Percentiles rank a stretch among this genome's conserved stretches.
Conservation (phyloP, 345 rosid species). For the Physaria fendleri region DNA sequence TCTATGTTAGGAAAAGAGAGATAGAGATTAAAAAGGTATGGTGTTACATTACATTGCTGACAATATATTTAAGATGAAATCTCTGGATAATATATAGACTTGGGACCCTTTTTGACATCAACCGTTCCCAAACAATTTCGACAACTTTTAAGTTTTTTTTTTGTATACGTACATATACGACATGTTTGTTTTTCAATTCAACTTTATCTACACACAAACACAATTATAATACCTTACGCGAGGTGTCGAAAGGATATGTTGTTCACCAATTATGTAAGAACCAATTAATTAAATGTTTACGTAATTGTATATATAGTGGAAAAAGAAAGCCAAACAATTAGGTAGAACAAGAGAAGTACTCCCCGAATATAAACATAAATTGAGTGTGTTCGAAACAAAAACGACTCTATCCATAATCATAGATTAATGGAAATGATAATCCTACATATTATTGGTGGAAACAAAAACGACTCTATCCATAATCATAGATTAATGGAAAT, state of each 20-base stretch:
- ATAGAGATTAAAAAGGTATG: constrained; percentile 11
- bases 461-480: constrained; percentile 9
- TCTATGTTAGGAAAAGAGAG: constrained; percentile 6
- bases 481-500: neutral
- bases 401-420: constrained; percentile 7
- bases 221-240: constrained; percentile 7
- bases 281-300: neutral
- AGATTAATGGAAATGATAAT: neutral
- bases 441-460: neutral
- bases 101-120: neutral
- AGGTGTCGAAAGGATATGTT: neutral
- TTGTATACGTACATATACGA: neutral
- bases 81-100: constrained; percentile 12
- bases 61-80: neutral
- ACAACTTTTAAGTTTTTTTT: neutral
- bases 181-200: neutral
- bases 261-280: neutral
- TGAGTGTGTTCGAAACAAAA: neutral
- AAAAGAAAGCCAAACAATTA: neutral
- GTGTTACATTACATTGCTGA: constrained; percentile 9
- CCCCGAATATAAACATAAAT: neutral
- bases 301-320: neutral
- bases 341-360: neutral
- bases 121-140: neutral
- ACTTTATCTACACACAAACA: neutral